phyloP scores from a whole-genome alignment of 768 basidiomycete genomes.

The Lepiota subincarnata region DNA sequence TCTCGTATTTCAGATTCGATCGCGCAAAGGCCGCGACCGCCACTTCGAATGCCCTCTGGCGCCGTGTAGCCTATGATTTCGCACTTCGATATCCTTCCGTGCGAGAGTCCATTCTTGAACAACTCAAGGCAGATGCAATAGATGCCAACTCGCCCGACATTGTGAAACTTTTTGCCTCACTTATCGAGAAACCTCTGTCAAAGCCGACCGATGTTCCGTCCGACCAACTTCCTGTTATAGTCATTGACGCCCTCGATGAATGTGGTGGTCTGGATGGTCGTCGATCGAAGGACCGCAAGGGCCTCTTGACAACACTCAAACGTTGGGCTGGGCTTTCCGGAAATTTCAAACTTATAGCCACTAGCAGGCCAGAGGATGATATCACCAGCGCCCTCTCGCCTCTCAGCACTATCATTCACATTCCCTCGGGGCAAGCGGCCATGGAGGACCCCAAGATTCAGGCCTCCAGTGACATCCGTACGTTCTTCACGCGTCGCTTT shows the following conservation, averaged over 20 bases:
- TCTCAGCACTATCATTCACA: conserved; percentile 14
- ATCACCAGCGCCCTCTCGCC: conserved; percentile 12
- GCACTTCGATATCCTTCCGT: conserved; percentile 14
- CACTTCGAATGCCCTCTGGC: conserved; percentile 16
- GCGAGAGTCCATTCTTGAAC: conserved; percentile 11
- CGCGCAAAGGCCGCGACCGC: conserved; percentile 10
- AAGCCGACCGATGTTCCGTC: conserved; percentile 3
- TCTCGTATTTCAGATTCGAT: conserved; percentile 16
- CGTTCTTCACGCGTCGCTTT: conserved; percentile 17
- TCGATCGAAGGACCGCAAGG: conserved; percentile 14
- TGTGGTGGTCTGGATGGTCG: conserved; percentile 18
- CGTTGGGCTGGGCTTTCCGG: conserved; percentile 17
- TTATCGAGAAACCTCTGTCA: conserved; percentile 19
- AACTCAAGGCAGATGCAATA: conserved; percentile 15
- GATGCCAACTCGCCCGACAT: conserved; percentile 15
- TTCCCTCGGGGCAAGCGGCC: conserved; percentile 16
- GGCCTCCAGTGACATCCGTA: conserved; percentile 21
- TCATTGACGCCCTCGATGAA: conserved; percentile 29
- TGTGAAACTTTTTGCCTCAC: conserved; percentile 14
- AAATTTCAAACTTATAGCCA: conserved; percentile 22
- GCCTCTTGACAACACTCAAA: conserved; percentile 18
- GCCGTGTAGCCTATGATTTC: conserved; percentile 20
- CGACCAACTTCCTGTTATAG: conserved; percentile 16
- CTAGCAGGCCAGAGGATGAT: conserved; percentile 19
- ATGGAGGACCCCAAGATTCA: background rate